Base-by-base conservation (phyloP, 225 moss, liverwort and hornwort genomes). In the Polytrichum commune region DNA sequence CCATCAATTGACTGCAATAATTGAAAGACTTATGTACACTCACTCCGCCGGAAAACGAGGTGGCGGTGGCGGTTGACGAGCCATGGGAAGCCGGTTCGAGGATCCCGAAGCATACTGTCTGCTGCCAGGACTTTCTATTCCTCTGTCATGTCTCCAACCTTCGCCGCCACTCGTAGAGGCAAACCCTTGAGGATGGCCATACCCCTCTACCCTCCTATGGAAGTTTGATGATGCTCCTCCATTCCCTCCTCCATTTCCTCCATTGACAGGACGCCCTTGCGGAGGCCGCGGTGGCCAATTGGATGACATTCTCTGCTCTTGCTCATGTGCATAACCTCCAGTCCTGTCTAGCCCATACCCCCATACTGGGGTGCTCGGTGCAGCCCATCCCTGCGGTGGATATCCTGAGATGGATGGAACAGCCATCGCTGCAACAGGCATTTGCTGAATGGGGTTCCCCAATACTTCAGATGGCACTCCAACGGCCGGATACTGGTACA, bases 381-480 rank as follows among this genome's bases (percentile, higher is more conserved):
- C 28, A 25, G 66, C 65, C 87, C 87, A 87, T 30, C 80, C 80
- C 29, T 75, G 82, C 0, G 75, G 33, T 0, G 60, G 74, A 53
- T 66, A 75, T 6, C 69, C 73, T 18, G 75, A 77, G 23, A 80
- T 73, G 3, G 83, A 77, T 73, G 67, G 82, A 9, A 81, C 74
- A 68, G 74, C 76, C 78, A 83, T 74, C 1, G 81, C 74, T 10
- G 62, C 25, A 13, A 38, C 25, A n/a, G 35, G 29, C 23, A 62
- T 24, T 33, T 76, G 76, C 6, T 75, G 81, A 18, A 82, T 61
- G 13, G 82, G 84, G 62, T 56, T 87, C 4, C 86, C 83, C 24
- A 84, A 57, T 2, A 79, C 81, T 69, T 83, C 81, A 2, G 72
- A 67, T 7, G 82, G 84, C 70, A 88, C 56, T 9, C 82, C 88